Evolutionary conservation across 768 basidiomycete species (phyloP).

Genomic region (Mycena epipterygia): DNA sequence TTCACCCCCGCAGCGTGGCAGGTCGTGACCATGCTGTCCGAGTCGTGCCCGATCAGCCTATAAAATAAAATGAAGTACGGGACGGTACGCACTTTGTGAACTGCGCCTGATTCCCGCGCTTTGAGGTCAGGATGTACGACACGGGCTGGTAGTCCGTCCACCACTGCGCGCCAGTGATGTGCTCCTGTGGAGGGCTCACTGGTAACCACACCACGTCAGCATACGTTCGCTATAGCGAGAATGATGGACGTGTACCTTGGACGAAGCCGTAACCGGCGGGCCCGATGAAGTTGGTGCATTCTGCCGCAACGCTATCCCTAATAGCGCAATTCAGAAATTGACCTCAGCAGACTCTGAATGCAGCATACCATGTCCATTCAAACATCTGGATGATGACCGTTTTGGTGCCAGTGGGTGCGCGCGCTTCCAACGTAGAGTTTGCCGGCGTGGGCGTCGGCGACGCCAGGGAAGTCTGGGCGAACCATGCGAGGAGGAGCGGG

Average conservation of each 20-base stretch:
- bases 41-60: not conserved
- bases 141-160: conserved; percentile 84
- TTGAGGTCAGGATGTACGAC: conserved; percentile 74
- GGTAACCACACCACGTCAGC: not conserved
- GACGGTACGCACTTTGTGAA: conserved; percentile 60
- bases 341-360: not conserved
- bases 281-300: conserved; percentile 76
- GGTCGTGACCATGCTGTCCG: conserved; percentile 58
- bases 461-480: not conserved
- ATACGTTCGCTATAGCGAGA: not conserved
- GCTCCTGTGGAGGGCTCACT: conserved; percentile 71
- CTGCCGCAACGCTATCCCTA: conserved; percentile 66
- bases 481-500: conserved; percentile 18
- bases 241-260: conserved; percentile 61
- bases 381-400: conserved; percentile 80
- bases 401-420: conserved; percentile 46
- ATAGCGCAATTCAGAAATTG: not conserved
- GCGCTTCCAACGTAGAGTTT: conserved; percentile 17
- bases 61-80: no score
- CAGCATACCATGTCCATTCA: conserved; percentile 66
- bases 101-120: conserved; percentile 71
- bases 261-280: conserved; percentile 81
- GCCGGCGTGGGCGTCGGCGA: conserved; percentile 8
- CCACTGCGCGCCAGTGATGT: conserved; percentile 72
- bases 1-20: conserved; percentile 71